A percentile compares a stretch with the other conserved stretches of the same genome.
Conservation (phyloP, 805 yeast genomes). For the Cyberlindnera xylosilytica region DNA sequence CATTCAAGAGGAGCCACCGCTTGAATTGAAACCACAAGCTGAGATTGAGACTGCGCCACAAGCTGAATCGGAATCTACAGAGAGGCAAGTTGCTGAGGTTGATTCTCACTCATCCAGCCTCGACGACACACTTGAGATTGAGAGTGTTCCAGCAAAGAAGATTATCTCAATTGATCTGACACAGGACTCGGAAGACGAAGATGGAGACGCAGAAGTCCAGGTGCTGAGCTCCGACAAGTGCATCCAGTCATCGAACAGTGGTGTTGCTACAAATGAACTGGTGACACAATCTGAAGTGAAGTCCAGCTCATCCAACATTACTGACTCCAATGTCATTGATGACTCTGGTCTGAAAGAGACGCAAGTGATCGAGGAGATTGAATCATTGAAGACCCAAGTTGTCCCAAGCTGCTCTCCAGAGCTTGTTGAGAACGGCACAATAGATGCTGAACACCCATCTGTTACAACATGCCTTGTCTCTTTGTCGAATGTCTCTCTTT, state of each 20-base stretch:
- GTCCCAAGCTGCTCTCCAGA: neutral
- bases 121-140: neutral
- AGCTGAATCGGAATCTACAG: too few species aligned
- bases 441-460: too few species aligned
- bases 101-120: neutral
- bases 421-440: neutral
- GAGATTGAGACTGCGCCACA: too few species aligned
- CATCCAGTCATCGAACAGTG: neutral
- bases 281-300: neutral
- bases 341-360: neutral
- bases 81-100: too few species aligned
- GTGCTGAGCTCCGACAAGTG: neutral
- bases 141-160: neutral
- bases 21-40: too few species aligned
- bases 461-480: too few species aligned
- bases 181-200: neutral
- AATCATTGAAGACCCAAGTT: neutral
- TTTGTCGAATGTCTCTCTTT: too few species aligned
- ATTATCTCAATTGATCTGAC: too few species aligned
- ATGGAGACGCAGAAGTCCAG: too few species aligned
- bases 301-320: neutral
- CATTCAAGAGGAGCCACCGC: neutral
- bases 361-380: neutral
- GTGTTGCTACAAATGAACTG: slow-evolving; percentile 2
- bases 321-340: neutral